Evolutionary conservation across 805 yeast species (phyloP), one percentile per base, ranked within the genome.

Genomic region (Candida xiaguanensis): DNA sequence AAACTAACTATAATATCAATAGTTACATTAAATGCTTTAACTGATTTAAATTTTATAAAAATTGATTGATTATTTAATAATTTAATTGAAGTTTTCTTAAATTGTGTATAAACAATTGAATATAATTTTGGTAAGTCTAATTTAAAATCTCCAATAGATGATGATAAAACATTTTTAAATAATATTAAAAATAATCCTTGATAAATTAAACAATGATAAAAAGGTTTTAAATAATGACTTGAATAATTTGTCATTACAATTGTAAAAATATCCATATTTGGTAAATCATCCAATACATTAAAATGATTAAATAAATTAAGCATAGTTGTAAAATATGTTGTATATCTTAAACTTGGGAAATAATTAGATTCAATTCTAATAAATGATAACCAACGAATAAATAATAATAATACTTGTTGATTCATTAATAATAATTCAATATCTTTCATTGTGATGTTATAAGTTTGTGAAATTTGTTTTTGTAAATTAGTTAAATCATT

Each of bases 331-430:
- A 55, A 19, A 43, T 54, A 59, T 15, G 58, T 47, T 3, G 55
- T 40, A 37, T 49, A 58, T 22, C 63, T 36, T 30, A 61, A 47
- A 11, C 59, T 47, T 0, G 67, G 62, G 37, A 58, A 61, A 44
- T 61, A 55, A 13, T 45, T 48, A 2, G 47, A 35, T 39, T 60
- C 67, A 11, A 59, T 39, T 26, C 53, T 48, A 9, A 59, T 43
- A 34, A 61, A 52, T 12, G 55, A 48, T 16, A 60, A 43, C 63
- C 63, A 59, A 33, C 56, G 45, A 7, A 53, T 41, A 39, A 51
- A 48, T 13, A 49, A 36, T 6, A 38, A 27, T 8, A 51, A 39
- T 8, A 43, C 39, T 3, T 42, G 19, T 32, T 56, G 63, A 39
- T 45, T 48, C 36, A 44, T 44, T 8, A 44, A 12, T 17, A 44